Percentiles rank a stretch among this genome's conserved stretches.
Evolutionary conservation across 225 moss, liverwort and hornwort genomes (phyloP).

Genomic region (Sphagnum contortum): DNA sequence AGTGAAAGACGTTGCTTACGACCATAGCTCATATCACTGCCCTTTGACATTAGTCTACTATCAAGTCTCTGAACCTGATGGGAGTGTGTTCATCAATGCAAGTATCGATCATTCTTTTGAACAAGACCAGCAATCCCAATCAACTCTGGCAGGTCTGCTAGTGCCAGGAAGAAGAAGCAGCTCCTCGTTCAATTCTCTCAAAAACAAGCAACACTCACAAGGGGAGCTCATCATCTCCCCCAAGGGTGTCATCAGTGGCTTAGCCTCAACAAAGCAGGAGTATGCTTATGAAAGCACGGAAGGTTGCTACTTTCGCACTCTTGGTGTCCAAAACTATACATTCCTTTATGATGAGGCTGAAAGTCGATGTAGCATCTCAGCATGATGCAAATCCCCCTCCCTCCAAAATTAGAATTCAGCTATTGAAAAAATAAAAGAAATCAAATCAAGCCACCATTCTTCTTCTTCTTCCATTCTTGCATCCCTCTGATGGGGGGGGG

Average conservation of each 20-base stretch:
- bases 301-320: constrained; percentile 58
- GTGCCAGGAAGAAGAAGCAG: not conserved
- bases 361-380: constrained; percentile 26
- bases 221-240: constrained; percentile 44
- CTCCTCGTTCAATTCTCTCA: constrained; percentile 47
- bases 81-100: constrained; percentile 17
- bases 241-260: constrained; percentile 47
- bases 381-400: not conserved
- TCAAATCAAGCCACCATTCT: no score
- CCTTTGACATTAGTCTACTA: constrained; percentile 33
- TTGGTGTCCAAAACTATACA: constrained; percentile 50
- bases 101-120: constrained; percentile 42
- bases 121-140: constrained; percentile 34
- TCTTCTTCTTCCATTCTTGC: no score
- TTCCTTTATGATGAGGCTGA: constrained; percentile 41
- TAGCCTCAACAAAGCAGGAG: constrained; percentile 48
- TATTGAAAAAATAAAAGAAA: no score
- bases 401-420: no score
- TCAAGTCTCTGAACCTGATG: constrained; percentile 19
- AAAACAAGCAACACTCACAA: constrained; percentile 40
- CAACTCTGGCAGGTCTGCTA: not conserved
- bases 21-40: constrained; percentile 27
- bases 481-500: no score
- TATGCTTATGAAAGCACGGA: constrained; percentile 49
- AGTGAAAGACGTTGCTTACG: constrained; percentile 36